Evolutionary conservation across 2,329 filamentous ascomycete genomes (phyloP).

Genomic region (Monilinia fructicola): DNA sequence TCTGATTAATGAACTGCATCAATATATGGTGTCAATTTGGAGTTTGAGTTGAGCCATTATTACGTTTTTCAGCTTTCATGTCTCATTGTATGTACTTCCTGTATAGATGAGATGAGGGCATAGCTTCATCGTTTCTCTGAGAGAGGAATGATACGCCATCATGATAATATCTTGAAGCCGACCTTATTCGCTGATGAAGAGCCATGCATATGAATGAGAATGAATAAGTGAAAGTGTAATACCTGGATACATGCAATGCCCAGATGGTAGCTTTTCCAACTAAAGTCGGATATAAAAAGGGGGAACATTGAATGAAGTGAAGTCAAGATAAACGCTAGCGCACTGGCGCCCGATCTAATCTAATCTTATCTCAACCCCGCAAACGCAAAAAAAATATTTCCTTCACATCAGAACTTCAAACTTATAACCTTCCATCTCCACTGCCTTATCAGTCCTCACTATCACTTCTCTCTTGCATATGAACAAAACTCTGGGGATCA

Average conservation of each 20-base stretch:
- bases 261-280: not conserved
- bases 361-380: slow-evolving; percentile 17
- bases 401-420: not conserved
- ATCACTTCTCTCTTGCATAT: no score
- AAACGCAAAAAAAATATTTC: slow-evolving; percentile 19
- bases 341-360: slow-evolving; percentile 18
- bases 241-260: not conserved
- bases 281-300: not conserved
- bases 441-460: no score
- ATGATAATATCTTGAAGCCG: not conserved
- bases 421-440: not conserved
- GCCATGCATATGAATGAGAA: not conserved
- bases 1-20: not conserved
- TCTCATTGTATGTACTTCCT: not conserved
- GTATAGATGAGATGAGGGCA: not conserved
- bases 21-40: not conserved
- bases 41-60: not conserved
- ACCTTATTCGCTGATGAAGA: not conserved
- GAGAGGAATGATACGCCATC: not conserved
- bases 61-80: not conserved
- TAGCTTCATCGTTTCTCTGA: not conserved
- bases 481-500: no score
- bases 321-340: not conserved
- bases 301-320: not conserved
- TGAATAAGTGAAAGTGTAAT: not conserved